phyloP scores from a whole-genome alignment of 2,329 filamentous ascomycete genomes.

The Pseudocercospora vitis region DNA sequence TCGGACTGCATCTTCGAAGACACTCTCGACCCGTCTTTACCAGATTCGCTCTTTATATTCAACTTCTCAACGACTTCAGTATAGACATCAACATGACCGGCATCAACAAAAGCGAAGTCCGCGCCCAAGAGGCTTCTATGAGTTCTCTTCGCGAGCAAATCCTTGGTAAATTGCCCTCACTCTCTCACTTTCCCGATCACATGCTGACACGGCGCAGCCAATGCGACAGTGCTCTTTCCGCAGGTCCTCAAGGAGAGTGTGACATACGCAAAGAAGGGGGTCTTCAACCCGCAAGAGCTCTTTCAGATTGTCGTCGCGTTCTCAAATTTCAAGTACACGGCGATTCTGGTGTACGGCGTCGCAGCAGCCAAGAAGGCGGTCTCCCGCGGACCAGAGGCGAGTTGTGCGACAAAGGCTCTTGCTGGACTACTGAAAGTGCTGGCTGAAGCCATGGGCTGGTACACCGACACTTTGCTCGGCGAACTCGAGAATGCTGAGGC shows the following conservation, averaged over 20 bases:
- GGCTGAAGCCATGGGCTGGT: slow-evolving; percentile 18
- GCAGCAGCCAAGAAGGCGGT: slow-evolving; percentile 1
- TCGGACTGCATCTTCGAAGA: not conserved
- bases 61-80: not conserved
- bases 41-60: too few relatives aligned
- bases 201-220: slow-evolving; percentile 17
- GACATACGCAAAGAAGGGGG: slow-evolving; percentile 3
- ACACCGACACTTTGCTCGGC: slow-evolving; percentile 20
- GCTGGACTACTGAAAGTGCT: slow-evolving; percentile 11
- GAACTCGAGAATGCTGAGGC: slow-evolving; percentile 16
- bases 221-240: slow-evolving; percentile 20
- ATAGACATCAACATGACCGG: not conserved
- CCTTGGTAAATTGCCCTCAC: slow-evolving; percentile 12
- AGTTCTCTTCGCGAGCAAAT: slow-evolving; percentile 21
- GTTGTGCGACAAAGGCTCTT: slow-evolving; percentile 6
- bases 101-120: not conserved
- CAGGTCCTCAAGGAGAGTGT: slow-evolving; percentile 9
- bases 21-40: too few relatives aligned
- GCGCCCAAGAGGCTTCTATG: not conserved
- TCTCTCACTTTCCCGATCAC: not conserved
- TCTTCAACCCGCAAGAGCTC: slow-evolving; percentile 12
- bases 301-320: slow-evolving; percentile 18
- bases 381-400: slow-evolving; percentile 5
- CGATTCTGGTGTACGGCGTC: slow-evolving; percentile 13
- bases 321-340: slow-evolving; percentile 9